These are phyloP conservation scores for Davidsoniella virescens DNA, from an alignment of 2,329 filamentous ascomycete species.

Conservation along the genomic window DNA sequence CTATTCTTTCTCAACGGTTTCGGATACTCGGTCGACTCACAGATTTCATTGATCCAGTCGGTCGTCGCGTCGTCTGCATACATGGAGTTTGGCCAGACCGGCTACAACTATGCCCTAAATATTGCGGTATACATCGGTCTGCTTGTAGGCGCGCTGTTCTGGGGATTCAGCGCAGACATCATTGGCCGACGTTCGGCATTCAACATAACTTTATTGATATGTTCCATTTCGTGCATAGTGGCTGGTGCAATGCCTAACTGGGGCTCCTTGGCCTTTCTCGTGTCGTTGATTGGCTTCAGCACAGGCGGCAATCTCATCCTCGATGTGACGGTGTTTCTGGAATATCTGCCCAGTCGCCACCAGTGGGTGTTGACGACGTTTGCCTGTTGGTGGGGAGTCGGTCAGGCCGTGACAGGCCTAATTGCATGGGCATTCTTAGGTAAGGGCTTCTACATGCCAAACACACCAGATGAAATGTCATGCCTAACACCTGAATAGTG, in stretches of 20 bases:
- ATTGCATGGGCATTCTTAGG: conserved; percentile 29
- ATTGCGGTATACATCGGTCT: conserved; percentile 44
- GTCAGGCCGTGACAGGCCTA: conserved; percentile 30
- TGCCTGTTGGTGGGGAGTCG: conserved; percentile 35
- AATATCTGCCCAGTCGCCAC: conserved; percentile 31
- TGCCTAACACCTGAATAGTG: neutral
- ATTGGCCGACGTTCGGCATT: conserved; percentile 54
- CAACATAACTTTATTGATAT: conserved; percentile 37
- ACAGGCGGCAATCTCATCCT: conserved; percentile 34
- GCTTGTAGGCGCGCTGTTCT: conserved; percentile 45
- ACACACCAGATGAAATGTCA: neutral
- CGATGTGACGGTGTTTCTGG: conserved; percentile 35
- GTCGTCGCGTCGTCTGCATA: conserved; percentile 43
- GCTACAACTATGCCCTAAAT: conserved; percentile 40
- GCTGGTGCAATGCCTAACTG: conserved; percentile 53
- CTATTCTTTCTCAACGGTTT: conserved; percentile 47
- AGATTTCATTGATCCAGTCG: conserved; percentile 39
- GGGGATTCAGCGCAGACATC: conserved; percentile 51
- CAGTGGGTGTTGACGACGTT: conserved; percentile 32
- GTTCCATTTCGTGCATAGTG: conserved; percentile 38
- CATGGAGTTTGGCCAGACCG: conserved; percentile 38
- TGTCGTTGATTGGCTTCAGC: conserved; percentile 33
- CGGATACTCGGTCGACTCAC: conserved; percentile 33
- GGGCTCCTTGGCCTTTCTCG: conserved; percentile 46
- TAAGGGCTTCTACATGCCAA: conserved; percentile 16